Evolutionary conservation across 1,284 basidiomycete genomes (phyloP), one percentile per base, ranked within the genome.

Genomic region (Ceratobasidium sp.): DNA sequence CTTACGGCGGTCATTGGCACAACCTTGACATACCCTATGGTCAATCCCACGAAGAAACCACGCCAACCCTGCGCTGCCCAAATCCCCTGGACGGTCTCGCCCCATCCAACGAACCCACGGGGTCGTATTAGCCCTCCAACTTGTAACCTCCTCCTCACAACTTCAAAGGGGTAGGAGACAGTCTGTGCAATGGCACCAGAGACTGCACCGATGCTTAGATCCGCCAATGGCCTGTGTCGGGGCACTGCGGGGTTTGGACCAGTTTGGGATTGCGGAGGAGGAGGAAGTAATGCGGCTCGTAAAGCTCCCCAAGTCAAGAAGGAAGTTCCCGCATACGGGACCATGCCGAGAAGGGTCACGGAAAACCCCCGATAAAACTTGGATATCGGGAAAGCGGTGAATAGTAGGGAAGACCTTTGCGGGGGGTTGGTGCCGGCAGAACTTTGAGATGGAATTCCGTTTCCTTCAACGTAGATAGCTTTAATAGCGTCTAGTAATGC

Each of bases 361-460:
- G 91, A 91, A 83, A 99, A 99, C 8, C 98, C 98, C 41, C 98
- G 92, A 82, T 99, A 99, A 83, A 97, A 97, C 80, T 97, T 96
- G 75, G 96, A 86, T 71, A 93, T 80, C 41, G 92, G 92, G 78
- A 95, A 89, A 22, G 84, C 81, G 63, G 82, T 80, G 67, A 85
- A 79, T 73, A 78, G 62, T 19, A 48, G 63, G 27, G 81, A 74
- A 27, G 36, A 76, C 80, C 54, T 72, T 9, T 78, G 56, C 36
- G 74, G 75, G 27, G 75, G 77, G 62, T 57, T 75, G 22, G 79
- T 53, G 1, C 77, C 53, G 17, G 81, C 47, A 22, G 82, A 45
- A 1, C 80, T 67, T 48, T 63, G 60, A 29, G 31, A 17, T 27
- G 81, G 79, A 22, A 81, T 69, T 8, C 78, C 75, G 27, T 87